Evolutionary conservation across 306 rosid species (phyloP).

Genomic region (Sesbania bispinosa): DNA sequence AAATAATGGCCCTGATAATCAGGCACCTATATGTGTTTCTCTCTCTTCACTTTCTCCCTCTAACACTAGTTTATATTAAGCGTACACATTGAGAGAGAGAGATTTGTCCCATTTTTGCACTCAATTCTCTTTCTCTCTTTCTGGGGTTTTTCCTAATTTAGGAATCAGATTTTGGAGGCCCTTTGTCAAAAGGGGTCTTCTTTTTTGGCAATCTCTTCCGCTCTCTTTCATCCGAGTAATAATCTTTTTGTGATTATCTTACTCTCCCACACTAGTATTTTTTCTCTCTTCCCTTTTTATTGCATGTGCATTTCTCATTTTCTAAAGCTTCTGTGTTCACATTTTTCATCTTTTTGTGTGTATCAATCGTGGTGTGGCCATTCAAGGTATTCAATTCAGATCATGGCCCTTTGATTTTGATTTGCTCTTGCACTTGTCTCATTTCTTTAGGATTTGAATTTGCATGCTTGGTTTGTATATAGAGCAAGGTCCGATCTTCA

Average conservation of each 20-base stretch:
- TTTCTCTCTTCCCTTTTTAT: neutral
- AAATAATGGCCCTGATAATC: too few relatives aligned
- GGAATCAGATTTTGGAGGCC: conserved; percentile 33
- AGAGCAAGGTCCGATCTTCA: conserved; percentile 3
- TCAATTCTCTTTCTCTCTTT: neutral
- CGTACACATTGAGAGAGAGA: conserved; percentile 18
- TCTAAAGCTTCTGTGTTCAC: neutral
- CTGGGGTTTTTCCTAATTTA: conserved; percentile 24
- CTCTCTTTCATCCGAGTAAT: conserved; percentile 42
- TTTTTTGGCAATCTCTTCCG: conserved; percentile 8
- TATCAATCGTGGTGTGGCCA: conserved; percentile 15
- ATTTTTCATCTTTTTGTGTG: neutral
- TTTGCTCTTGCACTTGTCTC: neutral
- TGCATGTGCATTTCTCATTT: neutral
- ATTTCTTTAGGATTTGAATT: neutral
- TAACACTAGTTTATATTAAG: neutral
- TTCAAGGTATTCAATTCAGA: conserved; percentile 10
- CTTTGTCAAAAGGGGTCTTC: conserved; percentile 43
- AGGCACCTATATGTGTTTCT: too few relatives aligned
- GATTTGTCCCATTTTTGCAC: conserved; percentile 19
- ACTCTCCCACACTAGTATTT: neutral
- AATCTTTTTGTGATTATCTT: neutral
- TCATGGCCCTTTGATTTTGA: neutral
- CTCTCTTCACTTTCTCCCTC: neutral
- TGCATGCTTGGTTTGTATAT: conserved; percentile 24